Conservation (phyloP, 495 filamentous ascomycete genomes). For the Penicillium flavigenum region DNA sequence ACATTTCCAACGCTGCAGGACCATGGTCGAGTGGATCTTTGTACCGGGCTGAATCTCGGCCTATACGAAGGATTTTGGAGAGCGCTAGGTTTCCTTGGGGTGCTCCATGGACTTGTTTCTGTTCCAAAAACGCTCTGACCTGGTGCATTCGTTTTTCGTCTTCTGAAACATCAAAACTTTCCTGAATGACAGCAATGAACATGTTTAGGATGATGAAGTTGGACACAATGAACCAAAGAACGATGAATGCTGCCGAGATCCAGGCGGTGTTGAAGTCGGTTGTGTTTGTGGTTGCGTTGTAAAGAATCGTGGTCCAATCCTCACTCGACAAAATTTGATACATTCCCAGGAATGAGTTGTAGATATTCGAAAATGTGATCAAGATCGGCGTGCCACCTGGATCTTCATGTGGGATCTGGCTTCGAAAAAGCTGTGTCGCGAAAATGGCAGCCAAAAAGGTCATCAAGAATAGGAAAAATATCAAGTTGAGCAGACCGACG, state of each 20-base stretch:
- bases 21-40: conserved; percentile 88
- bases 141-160: conserved; percentile 97
- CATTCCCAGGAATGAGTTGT: conserved; percentile 96
- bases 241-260: conserved; percentile 91
- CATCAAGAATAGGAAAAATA: conserved; percentile 93
- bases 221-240: conserved; percentile 91
- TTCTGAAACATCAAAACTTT: conserved; percentile 99
- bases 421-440: conserved; percentile 88
- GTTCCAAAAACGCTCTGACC: conserved; percentile 88
- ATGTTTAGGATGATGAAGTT: conserved; percentile 98
- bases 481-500: conserved; percentile 88
- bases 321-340: conserved; percentile 98
- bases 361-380: conserved; percentile 85
- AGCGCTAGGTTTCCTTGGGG: conserved; percentile 74
- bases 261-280: conserved; percentile 67
- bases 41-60: conserved; percentile 58
- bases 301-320: conserved; percentile 89
- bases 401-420: conserved; percentile 66
- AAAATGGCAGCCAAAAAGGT: conserved; percentile 93
- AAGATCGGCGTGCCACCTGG: conserved; percentile 54
- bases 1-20: conserved; percentile 85
- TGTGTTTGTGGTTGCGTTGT: conserved; percentile 72
- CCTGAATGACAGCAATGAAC: conserved; percentile 99
- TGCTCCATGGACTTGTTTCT: conserved; percentile 74
- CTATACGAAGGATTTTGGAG: conserved; percentile 82